Base-by-base conservation (phyloP, 2,329 filamentous ascomycete species). In the Pseudocercospora crystallina region DNA sequence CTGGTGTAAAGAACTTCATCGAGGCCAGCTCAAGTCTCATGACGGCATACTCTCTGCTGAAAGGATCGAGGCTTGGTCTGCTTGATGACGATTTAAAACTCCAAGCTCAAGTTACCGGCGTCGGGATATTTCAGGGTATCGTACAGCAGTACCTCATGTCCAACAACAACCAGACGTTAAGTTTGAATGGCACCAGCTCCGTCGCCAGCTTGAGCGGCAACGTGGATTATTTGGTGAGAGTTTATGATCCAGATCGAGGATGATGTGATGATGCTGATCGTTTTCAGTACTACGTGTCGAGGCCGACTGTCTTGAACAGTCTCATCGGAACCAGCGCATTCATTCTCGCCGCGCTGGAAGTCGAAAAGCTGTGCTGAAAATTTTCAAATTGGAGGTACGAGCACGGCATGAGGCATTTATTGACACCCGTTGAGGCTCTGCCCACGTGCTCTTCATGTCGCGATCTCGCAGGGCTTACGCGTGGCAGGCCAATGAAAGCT, bases 21-120 rank as follows among this genome's bases (percentile, higher is more conserved):
- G 82, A 85, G 69, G 79, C 77, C 30, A 82, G 79, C 45, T 79
- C 74, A 9, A 78, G 76, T 8, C 77, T 77, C 2, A 81, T 85
- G 76, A 83, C 82, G 57, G 71, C 74, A 0, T 81, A 79, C 47
- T 74, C 77, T 0, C 65, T 81, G 53, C 62, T 82, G 10, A 76
- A 73, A 56, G 80, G 76, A 0, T 66, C 69, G 8, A 61, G 70
- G 29, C 38, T 73, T 5, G 75, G 74, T 0, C 64, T 71, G 32
- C 54, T 73, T 11, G 52, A 57, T 2, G 53, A 62, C 5, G 37
- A 38, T 1, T 68, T 70, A 47, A 62, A 64, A 4, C 55, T 56
- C 5, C 49, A 35, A n/a, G 56, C 72, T n/a, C 46, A 57, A 3
- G 52, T 56, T 3, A 44, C 42, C 0, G 62, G 66, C 7, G 80